phyloP scores from a whole-genome alignment of 306 rosid species.

The Cicer cuneatum region DNA sequence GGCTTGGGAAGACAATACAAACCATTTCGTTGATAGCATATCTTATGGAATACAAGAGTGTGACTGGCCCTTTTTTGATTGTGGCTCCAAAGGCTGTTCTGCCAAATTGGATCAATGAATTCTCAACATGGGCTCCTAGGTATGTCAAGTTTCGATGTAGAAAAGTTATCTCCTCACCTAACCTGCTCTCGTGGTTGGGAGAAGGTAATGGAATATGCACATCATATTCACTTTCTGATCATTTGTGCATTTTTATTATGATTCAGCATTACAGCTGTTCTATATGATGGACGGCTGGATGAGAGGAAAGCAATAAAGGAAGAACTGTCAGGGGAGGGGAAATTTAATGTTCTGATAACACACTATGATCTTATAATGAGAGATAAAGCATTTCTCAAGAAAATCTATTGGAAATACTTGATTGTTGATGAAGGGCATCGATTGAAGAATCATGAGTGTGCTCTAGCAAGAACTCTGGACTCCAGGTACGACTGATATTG shows the following conservation, averaged over 20 bases:
- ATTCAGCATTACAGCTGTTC: constrained; percentile 78
- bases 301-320: constrained; percentile 94
- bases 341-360: constrained; percentile 85
- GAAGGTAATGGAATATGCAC: constrained; percentile 23
- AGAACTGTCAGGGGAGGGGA: constrained; percentile 90
- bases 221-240: constrained; percentile 34
- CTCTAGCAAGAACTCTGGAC: constrained; percentile 90
- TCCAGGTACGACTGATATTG: constrained; percentile 67
- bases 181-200: constrained; percentile 24
- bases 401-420: constrained; percentile 88
- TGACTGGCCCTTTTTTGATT: constrained; percentile 91
- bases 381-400: constrained; percentile 94
- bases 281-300: constrained; percentile 91
- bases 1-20: constrained; percentile 97
- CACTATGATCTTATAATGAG: constrained; percentile 99
- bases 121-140: constrained; percentile 97
- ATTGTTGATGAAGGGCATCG: constrained; percentile 99
- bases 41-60: constrained; percentile 87
- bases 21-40: constrained; percentile 90
- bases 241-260: constrained; percentile 40
- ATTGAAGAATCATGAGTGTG: constrained; percentile 94
- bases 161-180: constrained; percentile 32
- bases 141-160: constrained; percentile 43
- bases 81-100: constrained; percentile 99
- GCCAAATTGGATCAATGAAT: constrained; percentile 93